A percentile compares a stretch with the other conserved stretches of the same genome.
Evolutionary conservation across 345 rosid genomes (phyloP).

Genomic region (Hibiscus syriacus): DNA sequence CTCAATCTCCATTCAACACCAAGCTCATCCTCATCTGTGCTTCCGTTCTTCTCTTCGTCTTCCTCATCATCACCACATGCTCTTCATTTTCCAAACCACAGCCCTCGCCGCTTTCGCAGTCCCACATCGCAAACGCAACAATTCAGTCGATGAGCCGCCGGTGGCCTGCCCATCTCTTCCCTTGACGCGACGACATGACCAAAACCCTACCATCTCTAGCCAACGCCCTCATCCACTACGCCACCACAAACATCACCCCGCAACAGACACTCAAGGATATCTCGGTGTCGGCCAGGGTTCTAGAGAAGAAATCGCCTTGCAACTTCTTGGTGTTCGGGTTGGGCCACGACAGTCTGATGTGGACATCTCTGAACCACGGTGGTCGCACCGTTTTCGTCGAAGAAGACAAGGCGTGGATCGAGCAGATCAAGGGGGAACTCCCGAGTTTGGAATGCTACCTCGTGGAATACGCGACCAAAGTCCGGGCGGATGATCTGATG

Average conservation of each 20-base stretch:
- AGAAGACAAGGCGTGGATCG: conserved; percentile 85
- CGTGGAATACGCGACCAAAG: conserved; percentile 69
- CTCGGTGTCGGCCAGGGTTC: too few relatives aligned
- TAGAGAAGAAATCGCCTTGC: too few relatives aligned
- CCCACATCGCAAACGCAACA: neutral
- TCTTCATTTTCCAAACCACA: neutral
- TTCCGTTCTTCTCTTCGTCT: conserved; percentile 7
- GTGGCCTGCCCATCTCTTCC: conserved; percentile 1
- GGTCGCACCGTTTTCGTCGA: conserved; percentile 80
- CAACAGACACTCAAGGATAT: too few relatives aligned
- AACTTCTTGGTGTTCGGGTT: too few relatives aligned
- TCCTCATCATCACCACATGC: neutral
- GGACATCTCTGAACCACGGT: conserved; percentile 86
- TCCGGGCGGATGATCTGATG: conserved; percentile 58
- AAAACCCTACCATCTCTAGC: conserved; percentile 61
- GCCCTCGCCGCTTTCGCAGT: neutral
- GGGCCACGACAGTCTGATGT: too few relatives aligned
- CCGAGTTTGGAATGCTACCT: conserved; percentile 71
- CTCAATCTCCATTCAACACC: neutral
- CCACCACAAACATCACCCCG: conserved; percentile 78
- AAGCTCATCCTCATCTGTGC: conserved; percentile 6
- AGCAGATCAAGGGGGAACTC: conserved; percentile 50
- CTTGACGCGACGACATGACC: conserved; percentile 19
- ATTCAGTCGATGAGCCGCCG: neutral
- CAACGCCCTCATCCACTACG: conserved; percentile 67